Conservation (phyloP, 1,139 yeast species). For the Yamadazyma sp. region DNA sequence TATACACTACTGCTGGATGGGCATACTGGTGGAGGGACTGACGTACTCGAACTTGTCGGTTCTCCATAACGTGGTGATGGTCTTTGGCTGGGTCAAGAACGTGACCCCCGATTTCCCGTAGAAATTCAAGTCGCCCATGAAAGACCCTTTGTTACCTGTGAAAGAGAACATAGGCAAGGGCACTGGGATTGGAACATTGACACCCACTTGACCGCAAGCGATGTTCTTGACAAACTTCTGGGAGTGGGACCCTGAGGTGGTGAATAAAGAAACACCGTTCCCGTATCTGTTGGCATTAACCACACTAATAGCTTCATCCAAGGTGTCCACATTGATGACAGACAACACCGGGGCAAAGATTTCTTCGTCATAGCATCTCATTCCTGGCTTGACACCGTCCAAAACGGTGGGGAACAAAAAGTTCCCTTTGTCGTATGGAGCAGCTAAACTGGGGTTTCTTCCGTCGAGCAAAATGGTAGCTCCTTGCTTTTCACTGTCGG, state of each 20-base stretch:
- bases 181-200: constrained; percentile 83
- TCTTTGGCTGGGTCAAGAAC: constrained; percentile 75
- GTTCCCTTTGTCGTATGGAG: constrained; percentile 60
- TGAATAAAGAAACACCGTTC: constrained; percentile 72
- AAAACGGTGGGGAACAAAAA: constrained; percentile 74
- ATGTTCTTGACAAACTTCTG: constrained; percentile 70
- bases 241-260: constrained; percentile 67
- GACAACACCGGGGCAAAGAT: constrained; percentile 76
- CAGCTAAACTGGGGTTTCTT: constrained; percentile 38
- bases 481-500: constrained; percentile 55
- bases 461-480: constrained; percentile 68
- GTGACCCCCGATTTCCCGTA: constrained; percentile 75
- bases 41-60: constrained; percentile 52
- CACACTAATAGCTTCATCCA: constrained; percentile 70
- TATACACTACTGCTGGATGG: constrained; percentile 46
- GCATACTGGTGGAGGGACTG: constrained; percentile 66
- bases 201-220: constrained; percentile 78
- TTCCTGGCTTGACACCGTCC: constrained; percentile 64
- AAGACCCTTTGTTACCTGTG: constrained; percentile 77
- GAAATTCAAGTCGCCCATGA: constrained; percentile 77
- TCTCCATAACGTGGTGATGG: constrained; percentile 73
- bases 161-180: constrained; percentile 82
- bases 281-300: constrained; percentile 70
- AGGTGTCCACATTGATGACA: constrained; percentile 62
- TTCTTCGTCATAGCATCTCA: constrained; percentile 73